phyloP scores from a whole-genome alignment of 2,329 filamentous ascomycete species.

The Aulographum hederae region DNA sequence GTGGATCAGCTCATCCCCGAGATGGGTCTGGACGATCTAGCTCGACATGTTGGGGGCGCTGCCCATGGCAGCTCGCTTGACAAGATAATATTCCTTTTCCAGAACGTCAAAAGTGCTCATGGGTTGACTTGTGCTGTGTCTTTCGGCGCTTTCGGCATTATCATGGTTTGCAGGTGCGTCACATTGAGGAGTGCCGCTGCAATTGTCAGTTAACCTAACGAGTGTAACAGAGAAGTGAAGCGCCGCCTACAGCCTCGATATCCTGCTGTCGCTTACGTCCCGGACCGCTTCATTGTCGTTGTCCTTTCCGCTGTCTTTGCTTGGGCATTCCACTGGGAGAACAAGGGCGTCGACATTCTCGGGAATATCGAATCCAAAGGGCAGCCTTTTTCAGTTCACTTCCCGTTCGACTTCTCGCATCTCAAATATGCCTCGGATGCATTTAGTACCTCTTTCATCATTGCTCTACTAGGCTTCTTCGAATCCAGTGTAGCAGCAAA shows the following conservation, averaged over 20 bases:
- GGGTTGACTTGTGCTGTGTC: constrained; percentile 59
- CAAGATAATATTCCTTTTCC: constrained; percentile 64
- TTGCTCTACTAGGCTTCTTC: constrained; percentile 93
- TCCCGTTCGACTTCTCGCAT: constrained; percentile 61
- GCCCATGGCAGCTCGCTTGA: constrained; percentile 73
- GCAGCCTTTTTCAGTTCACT: constrained; percentile 60
- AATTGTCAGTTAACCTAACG: constrained; percentile 9
- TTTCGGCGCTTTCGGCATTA: constrained; percentile 62
- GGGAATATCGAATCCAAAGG: constrained; percentile 61
- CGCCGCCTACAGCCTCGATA: constrained; percentile 61
- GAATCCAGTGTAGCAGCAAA: constrained; percentile 95
- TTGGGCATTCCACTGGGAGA: constrained; percentile 60
- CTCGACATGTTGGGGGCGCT: constrained; percentile 42
- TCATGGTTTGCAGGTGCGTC: constrained; percentile 70
- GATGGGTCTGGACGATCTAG: constrained; percentile 53
- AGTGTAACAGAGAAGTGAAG: constrained; percentile 50
- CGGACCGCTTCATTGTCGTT: constrained; percentile 81
- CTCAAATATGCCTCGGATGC: constrained; percentile 71
- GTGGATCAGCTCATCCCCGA: constrained; percentile 90
- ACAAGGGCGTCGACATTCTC: constrained; percentile 63
- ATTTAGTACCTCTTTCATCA: constrained; percentile 81
- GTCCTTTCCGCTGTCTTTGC: constrained; percentile 67
- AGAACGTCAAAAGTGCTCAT: constrained; percentile 49
- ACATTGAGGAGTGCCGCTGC: too few species aligned
- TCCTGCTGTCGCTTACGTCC: constrained; percentile 68